These are phyloP conservation scores for Inosperma sp. DNA, from an alignment of 768 basidiomycete genomes.

Conservation along the genomic window DNA sequence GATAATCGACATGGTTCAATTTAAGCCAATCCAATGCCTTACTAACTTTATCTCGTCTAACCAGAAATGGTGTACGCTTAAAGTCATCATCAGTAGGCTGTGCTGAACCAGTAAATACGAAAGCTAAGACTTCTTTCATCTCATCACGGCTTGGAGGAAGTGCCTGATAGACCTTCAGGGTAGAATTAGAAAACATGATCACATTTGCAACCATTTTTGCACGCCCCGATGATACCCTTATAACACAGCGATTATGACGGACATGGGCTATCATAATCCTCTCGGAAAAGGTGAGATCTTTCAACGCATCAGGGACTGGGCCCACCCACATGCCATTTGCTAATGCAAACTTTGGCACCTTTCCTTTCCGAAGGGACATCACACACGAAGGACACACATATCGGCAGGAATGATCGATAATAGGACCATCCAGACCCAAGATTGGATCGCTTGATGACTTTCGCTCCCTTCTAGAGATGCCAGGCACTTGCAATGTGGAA, in stretches of 20 bases:
- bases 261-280: constrained; percentile 16
- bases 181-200: constrained; percentile 29
- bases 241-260: constrained; percentile 30
- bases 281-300: constrained; percentile 28
- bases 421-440: constrained; percentile 10
- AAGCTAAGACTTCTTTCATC: constrained; percentile 22
- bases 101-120: constrained; percentile 9
- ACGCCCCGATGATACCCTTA: constrained; percentile 27
- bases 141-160: constrained; percentile 31
- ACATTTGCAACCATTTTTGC: constrained; percentile 33
- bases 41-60: constrained; percentile 21
- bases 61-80: constrained; percentile 26
- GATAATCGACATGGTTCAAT: constrained; percentile 31
- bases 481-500: background rate
- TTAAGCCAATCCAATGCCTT: constrained; percentile 32
- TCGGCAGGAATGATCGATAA: constrained; percentile 14
- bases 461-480: constrained; percentile 11
- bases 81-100: constrained; percentile 13
- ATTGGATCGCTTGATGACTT: constrained; percentile 1
- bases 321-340: constrained; percentile 38
- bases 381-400: constrained; percentile 17
- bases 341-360: constrained; percentile 23
- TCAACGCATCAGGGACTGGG: constrained; percentile 25
- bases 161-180: constrained; percentile 26
- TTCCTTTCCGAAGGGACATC: constrained; percentile 5